Percentiles rank a stretch among this genome's conserved stretches.
Conservation (phyloP, 176 grass and related monocot species). For the Saccharum spontaneum region DNA sequence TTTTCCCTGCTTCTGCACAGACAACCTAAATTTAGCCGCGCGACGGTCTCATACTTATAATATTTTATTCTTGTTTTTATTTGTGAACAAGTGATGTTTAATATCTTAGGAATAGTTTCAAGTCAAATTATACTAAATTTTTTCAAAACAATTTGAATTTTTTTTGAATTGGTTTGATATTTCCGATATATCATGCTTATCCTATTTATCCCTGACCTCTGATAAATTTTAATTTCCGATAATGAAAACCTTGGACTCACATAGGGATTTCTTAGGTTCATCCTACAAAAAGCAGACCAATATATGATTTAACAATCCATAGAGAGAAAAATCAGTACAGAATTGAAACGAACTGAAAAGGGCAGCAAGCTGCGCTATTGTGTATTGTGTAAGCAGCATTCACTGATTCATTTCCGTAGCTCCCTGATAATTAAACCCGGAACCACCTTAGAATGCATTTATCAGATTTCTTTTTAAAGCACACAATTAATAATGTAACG, state of each 20-base stretch:
- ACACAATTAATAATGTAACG: neutral
- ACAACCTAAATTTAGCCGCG: too few species aligned
- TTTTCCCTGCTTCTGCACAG: too few species aligned
- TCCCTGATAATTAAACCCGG: neutral
- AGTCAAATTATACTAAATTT: too few species aligned
- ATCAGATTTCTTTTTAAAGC: neutral
- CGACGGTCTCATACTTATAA: too few species aligned
- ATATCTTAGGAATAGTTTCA: too few species aligned
- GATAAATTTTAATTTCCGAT: too few species aligned
- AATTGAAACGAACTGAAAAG: constrained; percentile 9
- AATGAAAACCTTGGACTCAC: neutral
- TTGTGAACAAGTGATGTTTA: too few species aligned
- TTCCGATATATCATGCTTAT: too few species aligned
- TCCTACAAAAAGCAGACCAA: neutral
- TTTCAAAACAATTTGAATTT: too few species aligned
- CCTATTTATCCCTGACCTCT: too few species aligned
- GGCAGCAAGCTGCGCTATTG: neutral
- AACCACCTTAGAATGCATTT: neutral
- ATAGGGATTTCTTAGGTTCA: neutral
- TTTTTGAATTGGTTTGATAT: too few species aligned
- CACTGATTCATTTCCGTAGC: neutral
- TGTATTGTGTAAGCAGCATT: neutral
- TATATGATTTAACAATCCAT: neutral
- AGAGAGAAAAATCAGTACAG: constrained; percentile 6
- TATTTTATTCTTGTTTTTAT: too few species aligned